These are phyloP conservation scores for Jatropha multifida DNA, from an alignment of 441 rosid species.

Conservation along the genomic window DNA sequence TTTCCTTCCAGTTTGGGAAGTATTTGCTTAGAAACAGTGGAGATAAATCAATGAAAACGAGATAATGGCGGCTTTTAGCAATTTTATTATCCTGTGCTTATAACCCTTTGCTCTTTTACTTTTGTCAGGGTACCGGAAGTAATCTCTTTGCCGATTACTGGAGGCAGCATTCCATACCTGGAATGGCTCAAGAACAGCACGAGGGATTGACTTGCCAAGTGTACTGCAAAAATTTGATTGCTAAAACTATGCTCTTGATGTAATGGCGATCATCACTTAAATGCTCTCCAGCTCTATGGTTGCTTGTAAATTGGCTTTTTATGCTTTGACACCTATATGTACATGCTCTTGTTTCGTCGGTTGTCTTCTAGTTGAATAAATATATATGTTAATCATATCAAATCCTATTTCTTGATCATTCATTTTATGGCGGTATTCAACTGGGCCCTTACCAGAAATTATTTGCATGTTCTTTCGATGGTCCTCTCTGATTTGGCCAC, in stretches of 20 bases:
- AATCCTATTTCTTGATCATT: background rate
- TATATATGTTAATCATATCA: no score
- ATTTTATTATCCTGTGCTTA: background rate
- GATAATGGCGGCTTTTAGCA: background rate
- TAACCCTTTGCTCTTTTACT: background rate
- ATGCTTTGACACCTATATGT: background rate
- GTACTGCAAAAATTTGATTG: background rate
- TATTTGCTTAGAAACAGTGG: background rate
- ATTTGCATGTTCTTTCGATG: background rate
- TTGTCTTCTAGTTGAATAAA: background rate
- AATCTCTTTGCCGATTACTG: slow-evolving; percentile 74
- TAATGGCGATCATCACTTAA: background rate
- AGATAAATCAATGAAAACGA: background rate
- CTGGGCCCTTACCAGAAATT: background rate
- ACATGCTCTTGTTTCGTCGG: background rate
- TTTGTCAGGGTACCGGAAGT: slow-evolving; percentile 78
- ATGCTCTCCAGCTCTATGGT: slow-evolving; percentile 4
- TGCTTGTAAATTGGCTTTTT: slow-evolving; percentile 1
- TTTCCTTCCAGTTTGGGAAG: background rate
- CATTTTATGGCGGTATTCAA: background rate
- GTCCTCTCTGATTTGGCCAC: no score
- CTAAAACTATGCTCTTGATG: background rate
- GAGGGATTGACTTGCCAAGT: slow-evolving; percentile 48
- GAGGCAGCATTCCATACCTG: slow-evolving; percentile 71
- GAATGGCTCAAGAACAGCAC: slow-evolving; percentile 85